Percentiles rank a stretch among this genome's conserved stretches.
Evolutionary conservation across 345 rosid genomes (phyloP).

Genomic region (Syzygium grande): DNA sequence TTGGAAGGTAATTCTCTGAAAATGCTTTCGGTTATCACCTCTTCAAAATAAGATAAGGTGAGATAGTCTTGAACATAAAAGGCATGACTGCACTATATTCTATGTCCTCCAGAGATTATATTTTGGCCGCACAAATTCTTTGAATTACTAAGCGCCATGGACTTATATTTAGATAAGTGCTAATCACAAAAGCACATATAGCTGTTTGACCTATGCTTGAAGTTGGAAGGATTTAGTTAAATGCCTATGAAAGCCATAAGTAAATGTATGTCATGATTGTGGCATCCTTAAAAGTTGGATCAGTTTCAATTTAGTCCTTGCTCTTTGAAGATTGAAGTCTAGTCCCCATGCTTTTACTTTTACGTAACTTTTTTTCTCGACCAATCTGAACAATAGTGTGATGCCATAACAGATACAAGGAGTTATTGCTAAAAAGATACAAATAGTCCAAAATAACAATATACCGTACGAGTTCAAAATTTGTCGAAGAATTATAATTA

Average conservation of each 20-base stretch:
- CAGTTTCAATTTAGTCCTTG: too few relatives aligned
- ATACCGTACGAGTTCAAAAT: neutral
- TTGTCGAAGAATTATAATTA: neutral
- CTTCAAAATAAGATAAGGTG: neutral
- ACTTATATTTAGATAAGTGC: neutral
- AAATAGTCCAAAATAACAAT: neutral
- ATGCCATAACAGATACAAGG: neutral
- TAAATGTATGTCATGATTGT: neutral
- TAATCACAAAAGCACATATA: too few relatives aligned
- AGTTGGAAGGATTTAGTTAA: neutral
- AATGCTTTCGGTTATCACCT: neutral
- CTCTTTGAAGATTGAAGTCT: neutral
- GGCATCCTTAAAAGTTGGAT: neutral
- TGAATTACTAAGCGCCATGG: neutral
- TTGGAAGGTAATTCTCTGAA: neutral
- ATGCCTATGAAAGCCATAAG: neutral
- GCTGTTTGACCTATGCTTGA: neutral
- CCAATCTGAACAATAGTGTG: neutral
- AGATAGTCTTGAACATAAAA: neutral
- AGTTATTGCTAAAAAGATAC: neutral
- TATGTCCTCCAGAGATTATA: neutral
- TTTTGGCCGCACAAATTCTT: neutral
- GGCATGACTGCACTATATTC: neutral
- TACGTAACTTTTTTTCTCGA: neutral
- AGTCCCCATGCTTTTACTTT: neutral